phyloP scores from a whole-genome alignment of 2,329 filamentous ascomycete species.

The Cytospora chrysosperma region DNA sequence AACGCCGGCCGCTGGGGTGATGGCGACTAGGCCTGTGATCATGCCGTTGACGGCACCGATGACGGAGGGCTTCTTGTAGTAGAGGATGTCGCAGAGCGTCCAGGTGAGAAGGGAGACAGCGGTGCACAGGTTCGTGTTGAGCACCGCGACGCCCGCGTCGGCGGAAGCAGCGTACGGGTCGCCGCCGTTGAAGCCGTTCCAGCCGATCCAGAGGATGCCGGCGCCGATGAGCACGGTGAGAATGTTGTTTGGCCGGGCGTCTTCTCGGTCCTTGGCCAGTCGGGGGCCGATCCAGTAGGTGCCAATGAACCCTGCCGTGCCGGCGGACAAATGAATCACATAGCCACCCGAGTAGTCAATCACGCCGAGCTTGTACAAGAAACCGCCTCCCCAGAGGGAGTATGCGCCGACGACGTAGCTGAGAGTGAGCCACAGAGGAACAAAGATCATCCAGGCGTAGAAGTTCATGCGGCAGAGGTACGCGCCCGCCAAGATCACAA shows the following conservation, averaged over 20 bases:
- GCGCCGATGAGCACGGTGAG: slow-evolving; percentile 45
- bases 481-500: slow-evolving; percentile 47
- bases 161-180: slow-evolving; percentile 51
- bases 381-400: slow-evolving; percentile 23
- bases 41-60: slow-evolving; percentile 51
- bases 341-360: slow-evolving; percentile 54
- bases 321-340: slow-evolving; percentile 53
- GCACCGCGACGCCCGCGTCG: slow-evolving; percentile 49
- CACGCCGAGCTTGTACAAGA: slow-evolving; percentile 41
- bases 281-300: slow-evolving; percentile 49
- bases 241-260: slow-evolving; percentile 48
- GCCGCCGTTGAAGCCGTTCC: slow-evolving; percentile 54
- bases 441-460: slow-evolving; percentile 51
- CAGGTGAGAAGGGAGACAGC: slow-evolving; percentile 47
- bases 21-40: slow-evolving; percentile 52
- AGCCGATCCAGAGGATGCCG: slow-evolving; percentile 51
- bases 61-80: slow-evolving; percentile 49
- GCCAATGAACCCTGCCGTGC: slow-evolving; percentile 48
- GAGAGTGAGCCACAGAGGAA: slow-evolving; percentile 48
- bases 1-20: slow-evolving; percentile 51
- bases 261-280: slow-evolving; percentile 42
- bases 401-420: slow-evolving; percentile 19
- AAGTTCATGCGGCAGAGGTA: slow-evolving; percentile 51
- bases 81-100: slow-evolving; percentile 45
- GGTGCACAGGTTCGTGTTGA: slow-evolving; percentile 51